Conservation (phyloP, 805 yeast genomes). For the Zygosaccharomyces bisporus region DNA sequence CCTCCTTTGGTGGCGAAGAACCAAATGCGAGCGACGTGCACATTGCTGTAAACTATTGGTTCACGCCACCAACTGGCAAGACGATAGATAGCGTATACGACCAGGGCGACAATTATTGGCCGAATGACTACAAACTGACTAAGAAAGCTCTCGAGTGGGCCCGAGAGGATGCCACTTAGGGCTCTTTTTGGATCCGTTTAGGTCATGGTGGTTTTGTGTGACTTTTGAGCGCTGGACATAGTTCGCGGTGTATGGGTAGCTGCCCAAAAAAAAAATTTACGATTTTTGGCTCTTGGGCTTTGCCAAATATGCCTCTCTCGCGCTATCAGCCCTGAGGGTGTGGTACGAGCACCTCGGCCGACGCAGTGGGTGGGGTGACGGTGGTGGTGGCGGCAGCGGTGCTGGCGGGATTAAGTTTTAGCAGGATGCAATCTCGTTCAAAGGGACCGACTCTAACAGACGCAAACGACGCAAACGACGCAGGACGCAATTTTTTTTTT, state of each 20-base stretch:
- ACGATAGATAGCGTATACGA: conserved; percentile 29
- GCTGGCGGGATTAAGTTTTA: too few species aligned
- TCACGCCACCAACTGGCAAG: conserved; percentile 53
- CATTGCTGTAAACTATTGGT: conserved; percentile 73
- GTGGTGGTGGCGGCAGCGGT: too few species aligned
- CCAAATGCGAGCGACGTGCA: conserved; percentile 39
- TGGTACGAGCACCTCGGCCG: too few species aligned
- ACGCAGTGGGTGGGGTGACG: too few species aligned
- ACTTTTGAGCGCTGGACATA: not conserved
- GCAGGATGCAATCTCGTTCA: too few species aligned
- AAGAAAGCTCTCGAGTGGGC: conserved; percentile 27
- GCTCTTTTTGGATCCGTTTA: not conserved
- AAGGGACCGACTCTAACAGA: too few species aligned
- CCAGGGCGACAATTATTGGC: conserved; percentile 53
- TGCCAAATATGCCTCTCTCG: too few species aligned
- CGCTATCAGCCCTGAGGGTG: too few species aligned
- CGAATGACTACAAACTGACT: conserved; percentile 47
- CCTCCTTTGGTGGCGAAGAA: conserved; percentile 48
- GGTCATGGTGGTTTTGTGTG: not conserved
- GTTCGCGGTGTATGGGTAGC: not conserved
- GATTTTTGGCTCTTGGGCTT: too few species aligned
- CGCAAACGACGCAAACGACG: conserved; percentile 11
- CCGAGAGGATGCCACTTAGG: conserved; percentile 1
- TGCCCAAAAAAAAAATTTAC: too few species aligned
- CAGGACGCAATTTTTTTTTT: conserved; percentile 13